Evolutionary conservation across 1,284 basidiomycete species (phyloP), one percentile per base, ranked within the genome.

Genomic region (Ceraceosorus guamensis): DNA sequence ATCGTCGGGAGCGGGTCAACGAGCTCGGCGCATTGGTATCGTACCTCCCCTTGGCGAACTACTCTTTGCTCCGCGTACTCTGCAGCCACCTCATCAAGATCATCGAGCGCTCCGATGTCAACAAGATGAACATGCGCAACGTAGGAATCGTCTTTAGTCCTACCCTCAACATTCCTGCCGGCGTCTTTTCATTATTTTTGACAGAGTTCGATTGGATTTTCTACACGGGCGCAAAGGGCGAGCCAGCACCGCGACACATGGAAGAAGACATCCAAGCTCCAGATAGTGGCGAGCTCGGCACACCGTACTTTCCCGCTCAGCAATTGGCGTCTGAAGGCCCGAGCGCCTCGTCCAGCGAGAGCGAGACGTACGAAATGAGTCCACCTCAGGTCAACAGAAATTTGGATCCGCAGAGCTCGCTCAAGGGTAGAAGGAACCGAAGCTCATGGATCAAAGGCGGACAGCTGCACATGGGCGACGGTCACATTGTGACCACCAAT

Each of bases 91-190:
- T 99, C 56, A 95, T 96, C 71, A 82, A 92, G 55, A 89, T 99
- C 68, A 91, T 96, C 48, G 86, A 91, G 76, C 91, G 95, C 75
- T 84, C 89, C 14, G 76, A 83, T 46, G 80, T 87, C 59, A 97
- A 97, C 84, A 98, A 95, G 82, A 99, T 99, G 95, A 95, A 88
- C 46, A 87, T 98, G 83, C 85, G 92, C 37, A 99, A 99, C 74
- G 90, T 98, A 32, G 91, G 92, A 18, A 98, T 99, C 61, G 93
- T 98, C 33, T 96, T 75, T 35, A 71, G 70, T 39, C 71, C 72
- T 1, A 73, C 72, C 16, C 59, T 75, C 4, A 63, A 58, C 10
- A 74, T 75, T n/a, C 66, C 67, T 39, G 68, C 68, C 3, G 70
- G 70, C 13, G 65, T 70, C 48, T 72, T 72, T 59, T 63, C 66